Base-by-base conservation (phyloP, 805 yeast genomes). In the Ogataea pilisensis region DNA sequence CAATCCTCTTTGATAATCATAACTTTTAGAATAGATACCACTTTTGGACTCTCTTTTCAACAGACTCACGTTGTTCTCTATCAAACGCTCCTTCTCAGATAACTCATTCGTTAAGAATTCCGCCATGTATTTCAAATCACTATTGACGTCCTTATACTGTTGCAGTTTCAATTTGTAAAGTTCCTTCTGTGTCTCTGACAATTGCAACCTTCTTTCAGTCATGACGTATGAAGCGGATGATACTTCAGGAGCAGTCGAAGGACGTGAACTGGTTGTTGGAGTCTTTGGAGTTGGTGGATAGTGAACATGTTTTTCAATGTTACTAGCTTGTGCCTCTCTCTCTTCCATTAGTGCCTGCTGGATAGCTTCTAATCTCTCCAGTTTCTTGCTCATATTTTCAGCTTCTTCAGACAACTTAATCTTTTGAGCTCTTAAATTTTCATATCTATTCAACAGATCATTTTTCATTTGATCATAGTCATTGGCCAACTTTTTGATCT, bases 131-230 rank as follows among this genome's bases (percentile, higher is more conserved):
- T 53, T 61, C 42, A 68, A 56, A 46, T 68, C 73, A 8, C 59
- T 52, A 18, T 58, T 54, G 32, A 51, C 43, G 32, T 63, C 60
- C 36, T 65, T 61, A 38, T 69, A 55, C 42, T 76, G 78, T 34
- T 68, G 68, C 35, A 75, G 59, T 49, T 70, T 73, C 38, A 77
- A 69, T 48, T 63, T 69, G 55, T 69, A 72, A 41, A 72, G 66
- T 26, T 68, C 68, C 45, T 68, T 58, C 52, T 75, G 76, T 35
- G 63, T 62, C 34, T 66, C 66, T 26, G 66, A 53, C 12, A 64
- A 49, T 16, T 46, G 53, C 16, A 56, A n/a, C n/a, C n/a, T 8
- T 16, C 42, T 48, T 20, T 36, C 30, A 9, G 26, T 19, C 12
- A 39, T 19, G 17, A 26, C 25, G 7, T 3, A n/a, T 2, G 33